These are phyloP conservation scores for Blastobotrys chiropterorum DNA, from an alignment of 805 yeast species.

Conservation along the genomic window DNA sequence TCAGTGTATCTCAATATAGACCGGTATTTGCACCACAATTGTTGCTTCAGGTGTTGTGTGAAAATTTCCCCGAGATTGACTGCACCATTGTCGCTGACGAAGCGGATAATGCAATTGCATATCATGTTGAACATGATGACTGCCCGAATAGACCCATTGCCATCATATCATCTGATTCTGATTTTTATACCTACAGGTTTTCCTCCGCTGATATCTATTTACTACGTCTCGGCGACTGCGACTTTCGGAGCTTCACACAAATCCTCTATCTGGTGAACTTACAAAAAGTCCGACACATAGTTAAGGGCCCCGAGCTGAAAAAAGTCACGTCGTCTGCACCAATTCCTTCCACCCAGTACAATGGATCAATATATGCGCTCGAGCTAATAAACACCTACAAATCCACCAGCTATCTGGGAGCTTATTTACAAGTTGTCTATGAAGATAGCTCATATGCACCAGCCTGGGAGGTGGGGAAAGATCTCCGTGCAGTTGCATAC, in stretches of 20 bases:
- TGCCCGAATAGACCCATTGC: background rate
- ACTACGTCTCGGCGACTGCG: background rate
- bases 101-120: slow-evolving; percentile 8
- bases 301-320: background rate
- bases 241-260: background rate
- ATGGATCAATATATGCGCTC: background rate
- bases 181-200: slow-evolving; percentile 1
- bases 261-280: background rate
- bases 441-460: background rate
- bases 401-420: background rate
- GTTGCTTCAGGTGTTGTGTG: slow-evolving; percentile 1
- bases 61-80: background rate
- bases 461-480: background rate
- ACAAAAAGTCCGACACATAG: background rate
- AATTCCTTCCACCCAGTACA: background rate
- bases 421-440: background rate
- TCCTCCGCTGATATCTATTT: background rate
- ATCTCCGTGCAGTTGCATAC: background rate
- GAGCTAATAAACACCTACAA: background rate
- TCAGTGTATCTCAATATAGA: background rate
- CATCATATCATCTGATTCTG: background rate
- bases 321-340: background rate
- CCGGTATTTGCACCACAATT: background rate
- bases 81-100: slow-evolving; percentile 7
- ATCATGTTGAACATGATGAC: background rate